Percentiles rank a stretch among this genome's conserved stretches.
Conservation (phyloP, 1,139 yeast species). For the Geotrichum bryndzae region DNA sequence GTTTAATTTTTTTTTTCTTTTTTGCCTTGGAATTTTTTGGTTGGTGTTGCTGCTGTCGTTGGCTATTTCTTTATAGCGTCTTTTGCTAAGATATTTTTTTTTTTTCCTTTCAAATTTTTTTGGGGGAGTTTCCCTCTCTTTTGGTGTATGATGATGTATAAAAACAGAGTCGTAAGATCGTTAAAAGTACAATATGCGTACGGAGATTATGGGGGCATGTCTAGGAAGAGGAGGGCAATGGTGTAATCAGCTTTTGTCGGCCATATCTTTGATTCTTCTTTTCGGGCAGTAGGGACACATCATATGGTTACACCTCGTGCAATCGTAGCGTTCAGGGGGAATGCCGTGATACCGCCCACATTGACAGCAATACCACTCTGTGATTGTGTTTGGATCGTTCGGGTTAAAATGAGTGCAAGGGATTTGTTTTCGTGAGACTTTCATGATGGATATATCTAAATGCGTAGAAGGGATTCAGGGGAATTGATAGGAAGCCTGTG, state of each 20-base stretch:
- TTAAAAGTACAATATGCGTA: neutral
- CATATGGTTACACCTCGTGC: conserved; percentile 35
- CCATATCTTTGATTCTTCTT: conserved; percentile 9
- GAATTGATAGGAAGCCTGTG: neutral
- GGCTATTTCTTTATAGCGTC: no score
- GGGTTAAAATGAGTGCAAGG: conserved; percentile 20
- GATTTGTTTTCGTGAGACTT: neutral
- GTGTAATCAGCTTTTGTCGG: neutral
- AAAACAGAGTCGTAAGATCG: neutral
- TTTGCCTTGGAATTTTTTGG: neutral
- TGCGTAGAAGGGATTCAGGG: neutral
- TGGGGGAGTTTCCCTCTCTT: neutral
- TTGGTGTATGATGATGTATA: neutral
- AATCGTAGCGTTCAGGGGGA: conserved; percentile 33
- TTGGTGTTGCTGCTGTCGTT: neutral
- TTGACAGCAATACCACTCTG: conserved; percentile 38
- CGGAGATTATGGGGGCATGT: neutral
- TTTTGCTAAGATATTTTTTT: neutral
- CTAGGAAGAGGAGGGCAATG: no score
- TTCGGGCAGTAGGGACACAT: conserved; percentile 34
- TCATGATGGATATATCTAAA: neutral
- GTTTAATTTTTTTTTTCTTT: no score
- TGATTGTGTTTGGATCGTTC: conserved; percentile 32
- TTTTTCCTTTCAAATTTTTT: no score
- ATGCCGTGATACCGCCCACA: conserved; percentile 35